Percentiles rank a stretch among this genome's conserved stretches.
phyloP scores from a whole-genome alignment of 139 green algal species.

The Pleodorina starrii region DNA sequence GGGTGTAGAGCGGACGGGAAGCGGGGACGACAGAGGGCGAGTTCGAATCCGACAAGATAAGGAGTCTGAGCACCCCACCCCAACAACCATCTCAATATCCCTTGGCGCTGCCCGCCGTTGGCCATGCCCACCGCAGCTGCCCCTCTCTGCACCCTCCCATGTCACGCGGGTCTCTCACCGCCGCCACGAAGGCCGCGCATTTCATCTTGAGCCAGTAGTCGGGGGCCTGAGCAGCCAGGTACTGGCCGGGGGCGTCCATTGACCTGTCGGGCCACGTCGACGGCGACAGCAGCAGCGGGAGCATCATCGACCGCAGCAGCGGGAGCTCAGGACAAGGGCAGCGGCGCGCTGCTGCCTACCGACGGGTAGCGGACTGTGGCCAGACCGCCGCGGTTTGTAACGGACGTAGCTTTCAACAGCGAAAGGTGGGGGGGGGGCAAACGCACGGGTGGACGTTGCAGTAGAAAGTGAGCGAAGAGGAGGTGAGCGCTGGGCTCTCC shows the following conservation, averaged over 20 bases:
- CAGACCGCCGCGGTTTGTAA: too few relatives aligned
- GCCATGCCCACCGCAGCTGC: background rate
- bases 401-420: background rate
- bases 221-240: background rate
- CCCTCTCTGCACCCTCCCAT: background rate
- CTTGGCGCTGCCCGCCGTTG: background rate
- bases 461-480: background rate
- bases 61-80: background rate
- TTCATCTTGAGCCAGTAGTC: slow-evolving; percentile 21
- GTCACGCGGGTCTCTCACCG: background rate
- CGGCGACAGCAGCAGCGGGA: background rate
- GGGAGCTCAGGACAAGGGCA: background rate
- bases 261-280: background rate
- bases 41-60: background rate
- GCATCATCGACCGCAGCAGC: background rate
- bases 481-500: too few relatives aligned
- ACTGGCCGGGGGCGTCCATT: background rate
- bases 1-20: background rate
- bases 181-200: background rate
- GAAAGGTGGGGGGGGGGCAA: background rate
- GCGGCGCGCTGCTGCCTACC: background rate
- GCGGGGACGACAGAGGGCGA: background rate
- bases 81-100: background rate
- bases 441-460: background rate
- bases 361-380: too few relatives aligned